Conservation (phyloP, 306 rosid species). For the Vigna nakashimae region DNA sequence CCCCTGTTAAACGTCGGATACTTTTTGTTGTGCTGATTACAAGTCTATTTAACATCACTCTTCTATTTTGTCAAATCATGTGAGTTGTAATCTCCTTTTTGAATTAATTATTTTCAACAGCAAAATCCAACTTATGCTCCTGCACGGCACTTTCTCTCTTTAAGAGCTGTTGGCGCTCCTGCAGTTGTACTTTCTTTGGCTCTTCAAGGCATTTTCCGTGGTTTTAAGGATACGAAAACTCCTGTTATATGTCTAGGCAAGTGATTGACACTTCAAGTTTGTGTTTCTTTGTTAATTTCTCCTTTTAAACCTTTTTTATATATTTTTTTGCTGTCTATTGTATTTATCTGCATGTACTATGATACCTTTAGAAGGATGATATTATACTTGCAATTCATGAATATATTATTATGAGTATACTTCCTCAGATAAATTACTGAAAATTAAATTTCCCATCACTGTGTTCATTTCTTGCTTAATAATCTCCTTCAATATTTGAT, state of each 20-base stretch:
- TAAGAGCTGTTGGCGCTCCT: constrained; percentile 96
- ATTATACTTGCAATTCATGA: constrained; percentile 19
- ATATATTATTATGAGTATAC: not conserved
- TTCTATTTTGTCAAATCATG: not conserved
- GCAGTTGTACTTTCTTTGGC: constrained; percentile 96
- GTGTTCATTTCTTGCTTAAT: constrained; percentile 27
- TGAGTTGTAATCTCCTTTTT: constrained; percentile 24
- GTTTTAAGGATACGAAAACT: constrained; percentile 94
- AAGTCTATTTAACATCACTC: constrained; percentile 1
- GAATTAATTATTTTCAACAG: constrained; percentile 49
- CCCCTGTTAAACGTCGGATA: not conserved
- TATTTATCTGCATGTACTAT: constrained; percentile 31
- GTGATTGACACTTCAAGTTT: constrained; percentile 40
- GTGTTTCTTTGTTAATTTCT: constrained; percentile 16
- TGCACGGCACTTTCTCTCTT: constrained; percentile 71
- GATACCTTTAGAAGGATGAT: constrained; percentile 33
- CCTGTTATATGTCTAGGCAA: constrained; percentile 93
- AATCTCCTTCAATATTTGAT: constrained; percentile 19
- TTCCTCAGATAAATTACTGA: not conserved
- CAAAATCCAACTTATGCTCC: constrained; percentile 67
- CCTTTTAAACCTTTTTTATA: not conserved
- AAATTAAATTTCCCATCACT: constrained; percentile 3
- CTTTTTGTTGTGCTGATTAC: constrained; percentile 25
- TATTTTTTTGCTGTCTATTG: constrained; percentile 17
- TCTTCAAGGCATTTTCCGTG: constrained; percentile 97